Percentiles rank a stretch among this genome's conserved stretches.
These are phyloP conservation scores for Torulaspora quercuum DNA, from an alignment of 805 yeast genomes.

Conservation along the genomic window DNA sequence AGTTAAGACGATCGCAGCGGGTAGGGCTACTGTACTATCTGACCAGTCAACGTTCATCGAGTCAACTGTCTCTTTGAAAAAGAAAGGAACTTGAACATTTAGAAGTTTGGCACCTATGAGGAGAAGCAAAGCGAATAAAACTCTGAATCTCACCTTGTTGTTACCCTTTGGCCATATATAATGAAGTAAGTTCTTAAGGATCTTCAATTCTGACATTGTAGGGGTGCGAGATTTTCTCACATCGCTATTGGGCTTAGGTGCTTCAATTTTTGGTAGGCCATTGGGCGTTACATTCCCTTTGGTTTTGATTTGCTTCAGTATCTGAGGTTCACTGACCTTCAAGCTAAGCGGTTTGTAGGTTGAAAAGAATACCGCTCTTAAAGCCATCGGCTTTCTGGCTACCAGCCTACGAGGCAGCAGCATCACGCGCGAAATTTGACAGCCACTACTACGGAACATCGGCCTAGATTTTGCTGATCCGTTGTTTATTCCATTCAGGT, in stretches of 20 bases:
- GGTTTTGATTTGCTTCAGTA: constrained; percentile 6
- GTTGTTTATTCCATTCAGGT: too few relatives aligned
- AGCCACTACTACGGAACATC: constrained; percentile 5
- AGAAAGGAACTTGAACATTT: constrained; percentile 95
- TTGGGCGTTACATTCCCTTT: background rate
- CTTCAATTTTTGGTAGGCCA: constrained; percentile 10
- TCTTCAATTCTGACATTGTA: constrained; percentile 43
- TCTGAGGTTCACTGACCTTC: background rate
- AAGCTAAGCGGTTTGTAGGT: constrained; percentile 2
- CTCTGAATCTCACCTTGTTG: constrained; percentile 64
- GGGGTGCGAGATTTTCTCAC: constrained; percentile 24
- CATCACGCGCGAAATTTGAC: background rate
- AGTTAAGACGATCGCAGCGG: constrained; percentile 52
- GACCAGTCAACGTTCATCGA: constrained; percentile 90
- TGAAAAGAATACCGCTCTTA: constrained; percentile 2
- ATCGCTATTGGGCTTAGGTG: constrained; percentile 12
- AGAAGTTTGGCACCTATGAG: constrained; percentile 77
- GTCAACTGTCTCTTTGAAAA: constrained; percentile 84
- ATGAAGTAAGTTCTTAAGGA: constrained; percentile 58
- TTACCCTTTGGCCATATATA: constrained; percentile 83
- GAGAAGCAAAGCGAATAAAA: constrained; percentile 66
- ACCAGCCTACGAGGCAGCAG: constrained; percentile 3
- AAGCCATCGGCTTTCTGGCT: background rate
- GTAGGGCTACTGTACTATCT: constrained; percentile 56
- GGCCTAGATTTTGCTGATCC: too few relatives aligned